Conservation (phyloP, 1,284 basidiomycete species). For the Ganoderma sinense region DNA sequence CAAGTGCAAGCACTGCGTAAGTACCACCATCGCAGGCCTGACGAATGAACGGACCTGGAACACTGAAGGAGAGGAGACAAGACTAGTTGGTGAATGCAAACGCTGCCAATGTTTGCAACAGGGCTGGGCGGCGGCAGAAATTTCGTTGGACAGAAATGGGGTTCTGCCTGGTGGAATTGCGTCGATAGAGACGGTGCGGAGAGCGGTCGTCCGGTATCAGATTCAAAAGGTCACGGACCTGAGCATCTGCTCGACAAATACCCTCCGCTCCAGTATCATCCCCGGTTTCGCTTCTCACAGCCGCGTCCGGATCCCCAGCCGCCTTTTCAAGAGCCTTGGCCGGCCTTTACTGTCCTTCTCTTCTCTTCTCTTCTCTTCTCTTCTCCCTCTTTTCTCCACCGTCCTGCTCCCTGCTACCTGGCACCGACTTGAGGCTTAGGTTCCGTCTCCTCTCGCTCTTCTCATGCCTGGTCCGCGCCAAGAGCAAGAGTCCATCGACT, state of each 20-base stretch:
- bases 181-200: background rate
- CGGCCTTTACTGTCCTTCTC: background rate
- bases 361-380: conserved; percentile 1
- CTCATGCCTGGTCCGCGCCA: conserved; percentile 23
- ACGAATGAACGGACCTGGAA: background rate
- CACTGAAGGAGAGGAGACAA: background rate
- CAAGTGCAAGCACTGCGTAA: background rate
- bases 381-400: background rate
- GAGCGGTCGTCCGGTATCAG: background rate
- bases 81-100: background rate
- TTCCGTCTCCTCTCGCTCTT: conserved; percentile 12
- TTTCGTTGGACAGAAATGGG: conserved; percentile 2
- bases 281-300: conserved; percentile 11
- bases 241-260: background rate
- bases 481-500: conserved; percentile 35
- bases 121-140: background rate
- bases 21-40: background rate
- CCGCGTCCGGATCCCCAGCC: background rate
- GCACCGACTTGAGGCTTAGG: background rate
- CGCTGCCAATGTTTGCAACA: background rate
- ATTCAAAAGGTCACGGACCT: background rate
- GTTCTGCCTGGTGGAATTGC: background rate
- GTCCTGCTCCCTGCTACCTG: conserved; percentile 9
- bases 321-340: conserved; percentile 2
- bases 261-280: conserved; percentile 14